Percentiles rank a stretch among this genome's conserved stretches.
phyloP scores from a whole-genome alignment of 2,329 filamentous ascomycete genomes.

The Geosmithia morbida region DNA sequence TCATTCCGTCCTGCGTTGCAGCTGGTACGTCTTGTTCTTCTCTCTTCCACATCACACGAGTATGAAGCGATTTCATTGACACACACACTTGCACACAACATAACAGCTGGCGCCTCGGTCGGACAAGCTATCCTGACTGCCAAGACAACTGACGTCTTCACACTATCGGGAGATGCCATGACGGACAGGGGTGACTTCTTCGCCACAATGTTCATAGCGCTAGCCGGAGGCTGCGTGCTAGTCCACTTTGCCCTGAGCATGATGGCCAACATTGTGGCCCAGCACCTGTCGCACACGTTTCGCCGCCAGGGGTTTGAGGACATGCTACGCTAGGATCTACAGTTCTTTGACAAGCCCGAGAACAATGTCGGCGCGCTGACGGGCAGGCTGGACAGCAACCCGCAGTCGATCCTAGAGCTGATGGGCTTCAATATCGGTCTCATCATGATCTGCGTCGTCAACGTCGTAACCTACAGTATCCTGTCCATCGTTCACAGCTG shows the following conservation, averaged over 20 bases:
- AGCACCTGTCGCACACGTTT: slow-evolving; percentile 58
- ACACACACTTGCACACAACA: not conserved
- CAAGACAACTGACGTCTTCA: slow-evolving; percentile 25
- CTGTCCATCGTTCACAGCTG: slow-evolving; percentile 53
- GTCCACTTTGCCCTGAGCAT: slow-evolving; percentile 26
- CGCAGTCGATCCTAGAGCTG: slow-evolving; percentile 23
- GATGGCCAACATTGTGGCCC: slow-evolving; percentile 17
- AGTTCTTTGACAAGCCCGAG: slow-evolving; percentile 80
- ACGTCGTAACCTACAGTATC: slow-evolving; percentile 17
- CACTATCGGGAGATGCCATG: slow-evolving; percentile 15
- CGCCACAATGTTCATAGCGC: slow-evolving; percentile 35
- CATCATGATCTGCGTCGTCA: slow-evolving; percentile 14
- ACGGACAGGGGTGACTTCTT: slow-evolving; percentile 31
- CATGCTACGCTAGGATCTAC: slow-evolving; percentile 84
- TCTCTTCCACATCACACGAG: not conserved
- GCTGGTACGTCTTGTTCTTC: slow-evolving; percentile 6
- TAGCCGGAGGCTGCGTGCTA: slow-evolving; percentile 28
- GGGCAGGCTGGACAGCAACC: slow-evolving; percentile 19
- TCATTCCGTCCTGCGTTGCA: slow-evolving; percentile 14
- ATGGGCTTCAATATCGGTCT: slow-evolving; percentile 26
- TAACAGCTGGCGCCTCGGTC: slow-evolving; percentile 19
- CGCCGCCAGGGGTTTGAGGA: slow-evolving; percentile 71
- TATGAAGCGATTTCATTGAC: not conserved
- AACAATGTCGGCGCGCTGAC: slow-evolving; percentile 84
- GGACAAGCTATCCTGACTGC: slow-evolving; percentile 28